Base-by-base conservation (phyloP, 2,329 filamentous ascomycete genomes). In the Aureobasidium mangrovei region DNA sequence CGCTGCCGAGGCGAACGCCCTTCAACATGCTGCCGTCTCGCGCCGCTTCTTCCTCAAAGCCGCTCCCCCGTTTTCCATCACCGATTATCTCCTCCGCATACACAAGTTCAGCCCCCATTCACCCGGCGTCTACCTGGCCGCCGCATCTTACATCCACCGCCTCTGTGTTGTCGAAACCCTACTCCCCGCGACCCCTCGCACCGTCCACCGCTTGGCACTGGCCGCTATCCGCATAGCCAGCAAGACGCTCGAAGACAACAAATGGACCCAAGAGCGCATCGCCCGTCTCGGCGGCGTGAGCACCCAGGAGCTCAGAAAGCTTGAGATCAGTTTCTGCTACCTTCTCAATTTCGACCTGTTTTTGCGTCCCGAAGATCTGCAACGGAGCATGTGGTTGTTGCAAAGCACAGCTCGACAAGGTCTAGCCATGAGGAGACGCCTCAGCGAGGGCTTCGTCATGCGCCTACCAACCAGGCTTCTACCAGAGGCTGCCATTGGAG, bases 91-190 rank as follows among this genome's bases (percentile, higher is more conserved):
- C 27, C 76, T 84, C 63, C 86, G 91, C 12, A 81, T 97, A 56
- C 91, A 97, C 71, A 82, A 82, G 56, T 96, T 86, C 72, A 97
- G 91, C 65, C 91, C 93, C 3, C 90, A 95, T 81, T 94, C 88
- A 58, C 90, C 91, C 0, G 91, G 85, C 27, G 91, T 97, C 7
- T 96, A 95, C 71, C 82, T 98, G 28, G 89, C 91, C 1, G 85
- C 91, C 4, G 90, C 87, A 44, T 77, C 86, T 7, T 97, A 95
- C 72, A 91, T 96, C 60, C 84, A 91, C 65, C 83, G 85, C 27
- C 77, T 97, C 40, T 86, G 85, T 0, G 82, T 91, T 9, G 77
- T 85, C 42, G 88, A 77, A 51, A 69, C 94, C 65, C 80, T 85
- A 27, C 85, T 97, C 26, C 83, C 85, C 0, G 85, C 95, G 6